Base-by-base conservation (phyloP, 176 grass and related monocot genomes). In the Oryza officinalis region DNA sequence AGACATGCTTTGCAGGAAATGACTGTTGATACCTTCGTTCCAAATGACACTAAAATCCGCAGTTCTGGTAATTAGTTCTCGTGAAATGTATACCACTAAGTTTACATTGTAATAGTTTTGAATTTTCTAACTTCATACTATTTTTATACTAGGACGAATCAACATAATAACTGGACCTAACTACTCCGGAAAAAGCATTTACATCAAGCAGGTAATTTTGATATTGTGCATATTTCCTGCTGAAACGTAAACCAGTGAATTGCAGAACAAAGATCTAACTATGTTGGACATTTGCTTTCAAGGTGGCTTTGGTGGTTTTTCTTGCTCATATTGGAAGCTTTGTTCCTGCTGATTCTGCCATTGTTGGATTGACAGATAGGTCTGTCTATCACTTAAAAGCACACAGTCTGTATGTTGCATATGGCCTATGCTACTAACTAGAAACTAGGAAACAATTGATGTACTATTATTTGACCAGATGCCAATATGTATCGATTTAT, bases 1-100 rank as follows among this genome's bases (percentile, higher is more conserved):
- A 98, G 96, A 80, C 93, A 98, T 93, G 90, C 71, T 92, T 93
- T 98, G 91, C 96, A 95, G 93, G 96, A 98, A 94, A 95, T 98
- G 96, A 95, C 93, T 5, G 87, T 98, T 85, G 89, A 93, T 84
- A 98, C 96, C 22, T 98, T 95, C 80, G 93, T 98, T 72, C 96
- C 96, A 76, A 98, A 98, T 59, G 92, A 98, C 86, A 98, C 91
- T 45, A 91, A 86, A 88, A 91, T 98, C 49, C 64, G 44, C 28
- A 79, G 82, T 80, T 26, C 76, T 69, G 96, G 96, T 95, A 82
- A 89, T 60, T 82, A 74, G 17, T 85, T 63, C 23, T 26, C 72
- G 13, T 45, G 13, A 68, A 47, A 86, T 87, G 11, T 38, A 67
- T 72, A 27, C 20, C 27, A 67, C 27, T 26, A 37, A 63, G 61